Conservation (phyloP, 2,329 filamentous ascomycete genomes). For the Verticillium albo-atrum region DNA sequence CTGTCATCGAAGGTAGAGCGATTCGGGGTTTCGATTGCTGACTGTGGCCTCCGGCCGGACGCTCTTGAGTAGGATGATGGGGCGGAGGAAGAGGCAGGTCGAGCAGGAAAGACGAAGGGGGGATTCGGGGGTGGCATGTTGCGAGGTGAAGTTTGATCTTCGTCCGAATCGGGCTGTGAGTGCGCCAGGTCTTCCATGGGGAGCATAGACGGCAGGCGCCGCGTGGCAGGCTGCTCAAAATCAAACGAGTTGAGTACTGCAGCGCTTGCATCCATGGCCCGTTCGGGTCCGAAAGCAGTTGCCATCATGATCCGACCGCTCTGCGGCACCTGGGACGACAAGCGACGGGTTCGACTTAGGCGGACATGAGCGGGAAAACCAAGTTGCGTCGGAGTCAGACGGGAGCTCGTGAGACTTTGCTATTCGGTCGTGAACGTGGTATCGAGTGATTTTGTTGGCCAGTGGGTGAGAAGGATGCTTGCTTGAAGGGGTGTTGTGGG, state of each 20-base stretch:
- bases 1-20: slow-evolving; percentile 3
- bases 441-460: not conserved
- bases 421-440: not conserved
- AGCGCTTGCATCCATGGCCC: slow-evolving; percentile 21
- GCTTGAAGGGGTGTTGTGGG: not conserved
- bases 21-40: slow-evolving; percentile 43
- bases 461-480: not conserved
- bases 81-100: slow-evolving; percentile 41
- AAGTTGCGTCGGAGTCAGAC: not conserved
- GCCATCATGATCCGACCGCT: slow-evolving; percentile 41
- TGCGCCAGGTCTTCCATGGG: not conserved
- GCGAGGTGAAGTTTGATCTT: slow-evolving; percentile 25
- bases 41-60: slow-evolving; percentile 46
- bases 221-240: not conserved
- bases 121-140: slow-evolving; percentile 51
- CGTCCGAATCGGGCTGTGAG: not conserved
- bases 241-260: not conserved
- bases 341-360: slow-evolving; percentile 28
- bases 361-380: slow-evolving; percentile 30
- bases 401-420: not conserved
- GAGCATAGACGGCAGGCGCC: not conserved
- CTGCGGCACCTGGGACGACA: slow-evolving; percentile 42
- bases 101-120: slow-evolving; percentile 58
- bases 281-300: slow-evolving; percentile 32
- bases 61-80: slow-evolving; percentile 44